These are phyloP conservation scores for Calcarisporium arbuscula DNA, from an alignment of 2,329 filamentous ascomycete species.

Conservation along the genomic window DNA sequence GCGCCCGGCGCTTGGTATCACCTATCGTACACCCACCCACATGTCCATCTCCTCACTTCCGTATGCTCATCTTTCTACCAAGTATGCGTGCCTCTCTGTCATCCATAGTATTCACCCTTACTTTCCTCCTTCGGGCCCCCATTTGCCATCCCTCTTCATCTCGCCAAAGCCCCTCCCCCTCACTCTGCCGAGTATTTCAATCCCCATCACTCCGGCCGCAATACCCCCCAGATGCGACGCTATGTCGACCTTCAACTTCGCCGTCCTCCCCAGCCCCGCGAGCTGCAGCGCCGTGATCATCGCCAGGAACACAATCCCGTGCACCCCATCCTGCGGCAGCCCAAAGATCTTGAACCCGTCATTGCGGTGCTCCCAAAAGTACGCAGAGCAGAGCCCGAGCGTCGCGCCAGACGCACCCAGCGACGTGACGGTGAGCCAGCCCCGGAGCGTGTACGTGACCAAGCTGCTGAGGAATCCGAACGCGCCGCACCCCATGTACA, in stretches of 20 bases:
- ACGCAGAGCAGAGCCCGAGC: conserved; percentile 55
- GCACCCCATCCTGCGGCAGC: conserved; percentile 50
- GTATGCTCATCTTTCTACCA: no score
- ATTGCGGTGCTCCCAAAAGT: conserved; percentile 51
- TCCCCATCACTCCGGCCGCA: conserved; percentile 36
- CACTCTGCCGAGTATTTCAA: conserved; percentile 23
- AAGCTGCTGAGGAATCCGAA: conserved; percentile 55
- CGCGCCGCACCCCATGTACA: conserved; percentile 55
- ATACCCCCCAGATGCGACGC: conserved; percentile 49
- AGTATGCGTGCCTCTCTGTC: no score
- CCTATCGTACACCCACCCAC: no score
- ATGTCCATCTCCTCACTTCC: no score
- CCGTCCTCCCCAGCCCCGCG: conserved; percentile 36
- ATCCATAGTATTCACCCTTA: no score
- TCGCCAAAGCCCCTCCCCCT: conserved; percentile 9
- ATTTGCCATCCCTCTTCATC: conserved; percentile 10
- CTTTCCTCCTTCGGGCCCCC: no score
- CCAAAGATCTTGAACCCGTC: conserved; percentile 53
- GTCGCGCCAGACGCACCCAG: conserved; percentile 63
- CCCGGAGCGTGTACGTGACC: conserved; percentile 37
- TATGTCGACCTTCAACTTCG: conserved; percentile 39
- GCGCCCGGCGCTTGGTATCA: no score
- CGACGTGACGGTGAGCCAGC: conserved; percentile 41
- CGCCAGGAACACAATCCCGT: conserved; percentile 48
- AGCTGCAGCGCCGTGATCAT: conserved; percentile 44